Base-by-base conservation (phyloP, 23 red algal species). In the Gracilaria vermiculophylla region DNA sequence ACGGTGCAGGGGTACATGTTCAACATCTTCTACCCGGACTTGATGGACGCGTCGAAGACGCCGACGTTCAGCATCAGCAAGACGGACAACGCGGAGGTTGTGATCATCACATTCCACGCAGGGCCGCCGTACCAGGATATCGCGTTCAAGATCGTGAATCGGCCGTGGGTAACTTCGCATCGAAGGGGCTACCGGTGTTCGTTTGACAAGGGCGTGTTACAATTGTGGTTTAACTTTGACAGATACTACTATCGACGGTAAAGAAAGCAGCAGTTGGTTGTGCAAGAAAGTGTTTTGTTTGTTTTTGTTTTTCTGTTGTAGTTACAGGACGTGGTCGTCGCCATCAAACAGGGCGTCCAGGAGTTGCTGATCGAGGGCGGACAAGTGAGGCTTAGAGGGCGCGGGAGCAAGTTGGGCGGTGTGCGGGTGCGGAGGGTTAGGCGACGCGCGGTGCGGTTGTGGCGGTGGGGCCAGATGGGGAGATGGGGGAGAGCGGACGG, bases 1-100 rank as follows among this genome's bases (percentile, higher is more conserved):
- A 97, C 95, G 3, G 88, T 97, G 27, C 64, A 93, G 33, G 95
- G 95, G 2, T 97, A 97, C 89, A 97, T 85, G 86, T 97, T 97
- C 56, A 97, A 97, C 71, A 91, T 97, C 27, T 97, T 97, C 65
- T 97, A 97, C 53, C 95, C 95, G 10, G 89, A 97, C 34, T 49
- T 97, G 25, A 80, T 92, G 54, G 81, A 97, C 53, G 44, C 77
- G 8, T 80, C 81, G 21, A 45, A 69, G 39, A 87, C 95, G 0
- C 95, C 95, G 20, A 91, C 76, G 27, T 97, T 77, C 50, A 16
- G 42, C 33, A 41, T 97, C 23, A 55, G 53, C 35, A 72, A 77
- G 33, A 81, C 88, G 3, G 90, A 92, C 6, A 86, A 82, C 28
- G 67, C 89, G 3, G 95, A 97, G 28, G 71, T 93, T 33, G 92